phyloP scores from a whole-genome alignment of 257 asterid species.

The Scutellaria galericulata region DNA sequence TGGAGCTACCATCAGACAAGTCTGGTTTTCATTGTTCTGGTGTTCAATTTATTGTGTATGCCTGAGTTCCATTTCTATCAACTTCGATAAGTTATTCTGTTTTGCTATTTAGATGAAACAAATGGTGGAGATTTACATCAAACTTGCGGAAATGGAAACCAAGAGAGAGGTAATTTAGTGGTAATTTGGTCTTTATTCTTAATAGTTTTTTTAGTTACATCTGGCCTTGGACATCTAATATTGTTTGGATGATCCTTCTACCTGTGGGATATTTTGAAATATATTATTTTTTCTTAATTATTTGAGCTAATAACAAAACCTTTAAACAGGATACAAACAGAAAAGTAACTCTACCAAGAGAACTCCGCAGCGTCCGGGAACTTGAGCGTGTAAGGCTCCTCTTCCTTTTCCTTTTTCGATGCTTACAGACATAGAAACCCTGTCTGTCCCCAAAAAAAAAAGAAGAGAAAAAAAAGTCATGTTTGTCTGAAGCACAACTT shows the following conservation, averaged over 20 bases:
- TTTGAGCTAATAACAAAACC: constrained; percentile 36
- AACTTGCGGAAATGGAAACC: constrained; percentile 96
- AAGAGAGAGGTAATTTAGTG: constrained; percentile 75
- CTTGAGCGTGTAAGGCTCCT: constrained; percentile 83
- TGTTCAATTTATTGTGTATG: constrained; percentile 19
- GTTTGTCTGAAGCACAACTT: too few species aligned
- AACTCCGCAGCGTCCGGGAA: constrained; percentile 80
- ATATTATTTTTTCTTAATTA: constrained; percentile 1
- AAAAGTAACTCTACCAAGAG: constrained; percentile 85
- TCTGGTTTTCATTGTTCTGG: constrained; percentile 41
- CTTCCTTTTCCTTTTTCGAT: constrained; percentile 35
- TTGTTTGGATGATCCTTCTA: constrained; percentile 27
- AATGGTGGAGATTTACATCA: constrained; percentile 97
- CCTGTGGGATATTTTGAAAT: constrained; percentile 24
- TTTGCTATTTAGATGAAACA: constrained; percentile 76
- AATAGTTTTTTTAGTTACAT: constrained; percentile 22
- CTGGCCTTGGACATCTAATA: constrained; percentile 9
- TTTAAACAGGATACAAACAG: constrained; percentile 84
- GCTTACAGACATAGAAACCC: constrained; percentile 16
- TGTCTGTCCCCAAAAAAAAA: too few species aligned
- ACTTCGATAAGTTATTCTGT: constrained; percentile 30
- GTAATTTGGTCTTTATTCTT: constrained; percentile 30
- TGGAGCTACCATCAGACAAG: constrained; percentile 81
- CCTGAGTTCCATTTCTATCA: constrained; percentile 24
- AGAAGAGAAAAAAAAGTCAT: too few species aligned